Evolutionary conservation across 495 filamentous ascomycete genomes (phyloP).

Genomic region (Glarea lozoyensis): DNA sequence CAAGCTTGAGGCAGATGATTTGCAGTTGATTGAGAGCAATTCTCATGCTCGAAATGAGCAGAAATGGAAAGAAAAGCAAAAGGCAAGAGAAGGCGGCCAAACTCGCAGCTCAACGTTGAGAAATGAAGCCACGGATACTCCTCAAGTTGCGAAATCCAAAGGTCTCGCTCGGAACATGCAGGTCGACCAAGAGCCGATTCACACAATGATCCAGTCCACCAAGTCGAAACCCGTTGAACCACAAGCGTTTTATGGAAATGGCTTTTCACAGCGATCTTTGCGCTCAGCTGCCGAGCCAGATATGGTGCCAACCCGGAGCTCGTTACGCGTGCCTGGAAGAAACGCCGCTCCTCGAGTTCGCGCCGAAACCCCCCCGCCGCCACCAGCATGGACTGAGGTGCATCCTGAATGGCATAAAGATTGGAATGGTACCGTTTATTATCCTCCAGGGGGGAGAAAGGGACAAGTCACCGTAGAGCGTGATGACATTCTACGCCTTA

Average conservation of each 20-base stretch:
- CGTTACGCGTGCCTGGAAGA: not conserved
- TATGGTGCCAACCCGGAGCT: no score
- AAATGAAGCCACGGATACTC: no score
- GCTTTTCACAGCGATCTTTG: not conserved
- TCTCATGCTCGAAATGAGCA: no score
- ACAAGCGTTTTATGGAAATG: constrained; percentile 6
- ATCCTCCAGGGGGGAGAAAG: constrained; percentile 57
- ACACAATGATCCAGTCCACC: no score
- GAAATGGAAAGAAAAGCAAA: no score
- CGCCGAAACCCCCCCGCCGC: not conserved
- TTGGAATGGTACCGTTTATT: constrained; percentile 51
- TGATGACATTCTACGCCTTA: constrained; percentile 68
- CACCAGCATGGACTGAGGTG: constrained; percentile 29
- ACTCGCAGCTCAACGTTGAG: no score
- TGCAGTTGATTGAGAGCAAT: no score
- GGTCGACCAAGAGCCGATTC: no score
- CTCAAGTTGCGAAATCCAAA: no score
- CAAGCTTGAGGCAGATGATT: no score
- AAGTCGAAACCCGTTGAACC: not conserved
- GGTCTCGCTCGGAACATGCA: not conserved
- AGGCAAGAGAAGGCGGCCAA: no score
- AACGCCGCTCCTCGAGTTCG: not conserved
- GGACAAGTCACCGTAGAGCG: constrained; percentile 70
- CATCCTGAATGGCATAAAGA: constrained; percentile 31
- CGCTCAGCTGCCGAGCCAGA: no score